Conservation (phyloP, 352 stramenopile genomes). For the Globisporangium nagaii region DNA sequence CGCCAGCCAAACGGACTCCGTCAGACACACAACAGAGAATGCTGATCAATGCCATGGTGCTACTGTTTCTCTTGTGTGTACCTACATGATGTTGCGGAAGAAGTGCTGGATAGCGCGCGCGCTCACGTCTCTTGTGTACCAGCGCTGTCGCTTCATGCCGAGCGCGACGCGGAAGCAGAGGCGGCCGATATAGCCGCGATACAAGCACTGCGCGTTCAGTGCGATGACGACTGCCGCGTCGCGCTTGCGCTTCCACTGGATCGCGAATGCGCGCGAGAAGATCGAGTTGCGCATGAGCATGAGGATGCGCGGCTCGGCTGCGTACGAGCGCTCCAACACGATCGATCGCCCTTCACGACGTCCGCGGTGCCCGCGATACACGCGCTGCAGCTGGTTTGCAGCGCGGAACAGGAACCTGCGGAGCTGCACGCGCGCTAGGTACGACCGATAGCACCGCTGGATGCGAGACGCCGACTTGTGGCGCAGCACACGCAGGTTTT, state of each 20-base stretch:
- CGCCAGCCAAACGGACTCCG: too few relatives aligned
- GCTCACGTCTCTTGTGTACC: conserved; percentile 29
- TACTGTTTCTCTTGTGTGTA: conserved; percentile 5
- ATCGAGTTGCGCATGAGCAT: conserved; percentile 41
- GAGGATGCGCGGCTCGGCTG: conserved; percentile 31
- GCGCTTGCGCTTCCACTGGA: conserved; percentile 53
- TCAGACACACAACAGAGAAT: background rate
- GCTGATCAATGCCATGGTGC: background rate
- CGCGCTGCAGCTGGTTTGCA: conserved; percentile 41
- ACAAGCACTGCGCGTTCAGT: conserved; percentile 26
- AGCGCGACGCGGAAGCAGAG: conserved; percentile 24
- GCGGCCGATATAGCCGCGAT: conserved; percentile 47
- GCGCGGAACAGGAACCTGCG: conserved; percentile 26
- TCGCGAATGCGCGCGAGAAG: conserved; percentile 45
- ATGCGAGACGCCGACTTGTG: conserved; percentile 28
- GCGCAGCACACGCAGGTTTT: conserved; percentile 17
- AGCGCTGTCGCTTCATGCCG: conserved; percentile 21
- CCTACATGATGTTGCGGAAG: conserved; percentile 71
- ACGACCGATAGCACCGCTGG: conserved; percentile 45
- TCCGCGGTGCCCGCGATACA: conserved; percentile 44
- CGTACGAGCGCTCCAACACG: conserved; percentile 42
- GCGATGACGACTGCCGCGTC: conserved; percentile 41
- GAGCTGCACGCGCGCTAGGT: conserved; percentile 43
- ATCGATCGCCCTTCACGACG: conserved; percentile 24
- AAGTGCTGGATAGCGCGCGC: conserved; percentile 64